Conservation (phyloP, 495 filamentous ascomycete genomes). For the Podospora comata region DNA sequence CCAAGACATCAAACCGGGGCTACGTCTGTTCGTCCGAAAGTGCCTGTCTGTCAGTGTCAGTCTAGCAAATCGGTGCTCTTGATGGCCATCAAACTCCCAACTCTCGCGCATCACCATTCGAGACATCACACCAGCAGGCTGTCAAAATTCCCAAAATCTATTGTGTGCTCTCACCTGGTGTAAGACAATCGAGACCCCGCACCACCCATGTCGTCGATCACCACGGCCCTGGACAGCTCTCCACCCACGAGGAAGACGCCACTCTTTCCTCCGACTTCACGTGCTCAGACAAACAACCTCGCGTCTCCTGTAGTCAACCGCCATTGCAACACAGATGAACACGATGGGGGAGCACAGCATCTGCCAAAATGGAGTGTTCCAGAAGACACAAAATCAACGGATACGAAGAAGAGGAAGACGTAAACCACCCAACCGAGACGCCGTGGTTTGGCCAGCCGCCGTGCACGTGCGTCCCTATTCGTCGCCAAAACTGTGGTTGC, state of each 20-base stretch:
- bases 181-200: not conserved
- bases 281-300: not conserved
- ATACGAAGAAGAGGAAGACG: constrained; percentile 15
- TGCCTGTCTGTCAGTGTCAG: not conserved
- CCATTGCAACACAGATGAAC: not conserved
- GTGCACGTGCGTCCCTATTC: constrained; percentile 20
- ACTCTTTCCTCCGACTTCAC: not conserved
- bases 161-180: not conserved
- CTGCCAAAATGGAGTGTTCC: constrained; percentile 10
- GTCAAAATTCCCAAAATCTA: not conserved
- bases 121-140: no score
- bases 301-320: not conserved
- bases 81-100: not conserved
- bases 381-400: not conserved
- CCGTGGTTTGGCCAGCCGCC: constrained; percentile 26
- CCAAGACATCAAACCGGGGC: not conserved
- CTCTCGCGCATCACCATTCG: no score
- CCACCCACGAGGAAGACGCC: not conserved
- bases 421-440: constrained; percentile 26
- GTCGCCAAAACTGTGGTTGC: constrained; percentile 10
- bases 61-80: not conserved
- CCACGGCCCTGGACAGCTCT: not conserved
- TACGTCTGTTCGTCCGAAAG: not conserved
- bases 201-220: not conserved
- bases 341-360: constrained; percentile 19